Evolutionary conservation across 75 land plant species (phyloP), one percentile per base, ranked within the genome.

Genomic region (Larix kaempferi): DNA sequence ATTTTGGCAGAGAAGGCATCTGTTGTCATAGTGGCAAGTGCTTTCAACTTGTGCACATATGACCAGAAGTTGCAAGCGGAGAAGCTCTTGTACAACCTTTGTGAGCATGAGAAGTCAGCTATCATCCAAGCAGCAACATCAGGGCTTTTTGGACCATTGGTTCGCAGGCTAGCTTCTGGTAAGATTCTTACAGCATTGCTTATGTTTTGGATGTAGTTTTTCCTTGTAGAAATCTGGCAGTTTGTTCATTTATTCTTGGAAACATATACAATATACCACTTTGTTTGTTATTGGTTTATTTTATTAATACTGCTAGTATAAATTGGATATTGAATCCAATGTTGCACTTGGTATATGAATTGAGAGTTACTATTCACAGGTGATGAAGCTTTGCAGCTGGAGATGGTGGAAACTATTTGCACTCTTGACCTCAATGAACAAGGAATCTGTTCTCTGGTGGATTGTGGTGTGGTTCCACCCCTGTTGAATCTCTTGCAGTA

Each of bases 51-150:
- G 57, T 67, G 74, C 41, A 54, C 58, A 7, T 44, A 35, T 59
- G 82, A 80, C 33, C 82, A 80, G 82, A 80, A 80, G 69, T 5
- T 59, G 37, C 78, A 76, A 55, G 82, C 82, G 13, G 74, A 67
- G 66, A 39, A 80, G 56, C 65, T 80, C 41, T 59, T 80, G 27
- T 29, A 80, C 37, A 80, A 80, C 44, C 65, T 80, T 35, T 80
- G 82, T 52, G 56, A 49, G 21, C 35, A 78, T 61, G 74, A 80
- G 21, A 52, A 39, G 23, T 27, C 33, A 39, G 66, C 79, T 6
- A 22, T 71, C 52, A 78, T 78, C 29, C 81, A 80, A 76, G 82
- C 82, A 59, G 82, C 82, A 19, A 52, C 29, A 12, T 59, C 80
- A 77, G 78, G 82, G 55, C 41, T 80, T 23, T 80, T 80, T 78